Percentiles rank a stretch among this genome's conserved stretches.
phyloP scores from a whole-genome alignment of 106 monocot species.

The Amphibolis antarctica region DNA sequence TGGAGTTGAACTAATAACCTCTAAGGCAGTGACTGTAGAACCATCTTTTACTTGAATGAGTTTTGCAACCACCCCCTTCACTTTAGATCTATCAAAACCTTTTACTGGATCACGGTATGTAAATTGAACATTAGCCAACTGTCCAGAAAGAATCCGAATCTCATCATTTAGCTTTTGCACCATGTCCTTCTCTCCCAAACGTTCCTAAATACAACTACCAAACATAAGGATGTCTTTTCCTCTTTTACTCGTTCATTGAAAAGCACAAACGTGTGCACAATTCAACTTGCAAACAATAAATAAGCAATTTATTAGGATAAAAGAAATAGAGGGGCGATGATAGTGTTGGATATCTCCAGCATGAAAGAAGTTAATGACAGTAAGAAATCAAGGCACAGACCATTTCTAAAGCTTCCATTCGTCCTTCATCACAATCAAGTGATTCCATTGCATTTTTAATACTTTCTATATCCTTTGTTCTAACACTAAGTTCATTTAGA shows the following conservation, averaged over 20 bases:
- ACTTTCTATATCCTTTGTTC: conserved; percentile 56
- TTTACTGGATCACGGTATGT: conserved; percentile 65
- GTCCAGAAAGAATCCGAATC: conserved; percentile 62
- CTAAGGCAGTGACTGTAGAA: conserved; percentile 72
- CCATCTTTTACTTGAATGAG: conserved; percentile 81
- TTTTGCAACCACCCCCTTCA: conserved; percentile 89
- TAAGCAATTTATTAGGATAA: no score
- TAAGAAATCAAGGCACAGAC: conserved; percentile 16
- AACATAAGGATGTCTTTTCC: no score
- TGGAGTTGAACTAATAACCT: conserved; percentile 28
- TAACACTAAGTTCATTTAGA: conserved; percentile 59
- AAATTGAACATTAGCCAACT: conserved; percentile 72
- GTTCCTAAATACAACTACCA: conserved; percentile 33
- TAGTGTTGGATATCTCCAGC: background rate
- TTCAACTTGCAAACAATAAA: background rate
- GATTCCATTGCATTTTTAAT: conserved; percentile 51
- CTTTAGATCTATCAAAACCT: conserved; percentile 76
- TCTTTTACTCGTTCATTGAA: background rate
- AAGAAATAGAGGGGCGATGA: background rate
- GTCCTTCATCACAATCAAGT: conserved; percentile 55
- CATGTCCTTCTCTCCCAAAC: conserved; percentile 31
- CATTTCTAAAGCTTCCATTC: conserved; percentile 83
- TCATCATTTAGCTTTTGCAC: conserved; percentile 74
- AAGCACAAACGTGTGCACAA: background rate
- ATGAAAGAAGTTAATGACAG: background rate